phyloP scores from a whole-genome alignment of 805 yeast genomes.

The Yamadazyma insecticola region DNA sequence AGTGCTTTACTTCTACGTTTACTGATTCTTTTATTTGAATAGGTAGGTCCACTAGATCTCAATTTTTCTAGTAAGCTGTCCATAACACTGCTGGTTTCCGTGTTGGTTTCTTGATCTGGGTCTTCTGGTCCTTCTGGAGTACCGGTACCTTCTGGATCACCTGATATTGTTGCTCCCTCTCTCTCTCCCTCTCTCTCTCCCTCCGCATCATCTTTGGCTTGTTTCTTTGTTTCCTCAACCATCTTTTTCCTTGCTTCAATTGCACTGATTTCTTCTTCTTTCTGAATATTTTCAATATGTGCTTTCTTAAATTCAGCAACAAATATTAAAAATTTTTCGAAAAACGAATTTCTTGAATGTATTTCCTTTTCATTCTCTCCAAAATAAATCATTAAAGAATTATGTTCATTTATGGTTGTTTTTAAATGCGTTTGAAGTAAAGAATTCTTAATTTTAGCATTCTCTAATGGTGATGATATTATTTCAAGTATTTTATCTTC shows the following conservation, averaged over 20 bases:
- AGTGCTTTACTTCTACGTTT: slow-evolving; percentile 27
- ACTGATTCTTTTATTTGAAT: slow-evolving; percentile 11
- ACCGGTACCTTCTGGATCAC: too few relatives aligned
- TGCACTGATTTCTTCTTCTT: slow-evolving; percentile 71
- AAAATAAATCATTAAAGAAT: slow-evolving; percentile 69
- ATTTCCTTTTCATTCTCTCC: slow-evolving; percentile 86
- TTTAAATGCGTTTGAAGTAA: slow-evolving; percentile 60
- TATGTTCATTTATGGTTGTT: slow-evolving; percentile 60
- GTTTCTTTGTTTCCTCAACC: slow-evolving; percentile 16
- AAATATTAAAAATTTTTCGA: slow-evolving; percentile 75
- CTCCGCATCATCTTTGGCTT: slow-evolving; percentile 11
- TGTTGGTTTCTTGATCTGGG: slow-evolving; percentile 15
- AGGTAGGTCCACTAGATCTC: slow-evolving; percentile 23
- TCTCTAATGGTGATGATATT: slow-evolving; percentile 64
- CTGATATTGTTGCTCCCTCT: slow-evolving; percentile 1
- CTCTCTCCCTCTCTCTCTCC: slow-evolving; percentile 11
- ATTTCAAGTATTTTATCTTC: slow-evolving; percentile 63
- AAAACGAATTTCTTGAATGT: slow-evolving; percentile 63
- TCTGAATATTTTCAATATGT: slow-evolving; percentile 67
- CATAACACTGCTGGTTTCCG: slow-evolving; percentile 25
- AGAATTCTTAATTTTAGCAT: slow-evolving; percentile 67
- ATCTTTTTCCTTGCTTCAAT: slow-evolving; percentile 33
- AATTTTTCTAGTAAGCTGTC: slow-evolving; percentile 28
- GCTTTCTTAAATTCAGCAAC: slow-evolving; percentile 76
- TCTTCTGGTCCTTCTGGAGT: slow-evolving; percentile 8